Conservation (phyloP, 306 rosid species). For the Dalbergia cochinchinensis region DNA sequence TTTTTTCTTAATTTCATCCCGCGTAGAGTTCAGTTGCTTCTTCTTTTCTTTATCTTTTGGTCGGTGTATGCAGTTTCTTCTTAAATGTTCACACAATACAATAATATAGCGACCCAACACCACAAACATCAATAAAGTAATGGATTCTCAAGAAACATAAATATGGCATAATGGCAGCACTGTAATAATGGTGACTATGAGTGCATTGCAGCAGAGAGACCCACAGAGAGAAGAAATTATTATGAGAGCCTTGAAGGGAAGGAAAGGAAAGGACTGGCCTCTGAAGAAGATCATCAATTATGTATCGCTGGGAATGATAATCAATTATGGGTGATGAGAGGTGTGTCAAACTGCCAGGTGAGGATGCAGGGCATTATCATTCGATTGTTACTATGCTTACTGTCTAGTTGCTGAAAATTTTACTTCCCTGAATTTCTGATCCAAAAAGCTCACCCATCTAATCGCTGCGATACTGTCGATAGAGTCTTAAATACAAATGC, state of each 20-base stretch:
- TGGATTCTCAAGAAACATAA: background rate
- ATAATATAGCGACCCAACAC: constrained; percentile 28
- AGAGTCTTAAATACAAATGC: too few species aligned
- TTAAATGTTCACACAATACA: constrained; percentile 28
- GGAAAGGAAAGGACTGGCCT: background rate
- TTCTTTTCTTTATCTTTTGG: background rate
- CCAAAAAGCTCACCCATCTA: too few species aligned
- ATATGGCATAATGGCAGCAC: constrained; percentile 20
- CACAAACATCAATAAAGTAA: constrained; percentile 12
- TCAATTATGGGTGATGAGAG: constrained; percentile 31
- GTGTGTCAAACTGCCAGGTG: constrained; percentile 44
- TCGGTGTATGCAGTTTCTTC: background rate
- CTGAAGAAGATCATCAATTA: background rate
- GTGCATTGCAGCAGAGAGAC: constrained; percentile 4
- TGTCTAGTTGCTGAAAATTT: background rate
- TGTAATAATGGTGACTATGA: background rate
- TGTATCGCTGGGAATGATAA: constrained; percentile 43
- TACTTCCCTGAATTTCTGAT: background rate
- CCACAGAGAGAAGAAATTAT: background rate
- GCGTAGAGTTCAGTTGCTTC: background rate
- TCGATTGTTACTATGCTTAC: background rate
- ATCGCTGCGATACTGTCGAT: too few species aligned
- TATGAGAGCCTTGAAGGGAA: background rate
- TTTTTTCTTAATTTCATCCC: background rate
- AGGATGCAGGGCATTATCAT: constrained; percentile 40